A percentile compares a stretch with the other conserved stretches of the same genome.
Evolutionary conservation across 352 stramenopile species (phyloP).

Genomic region (Globisporangium solare): DNA sequence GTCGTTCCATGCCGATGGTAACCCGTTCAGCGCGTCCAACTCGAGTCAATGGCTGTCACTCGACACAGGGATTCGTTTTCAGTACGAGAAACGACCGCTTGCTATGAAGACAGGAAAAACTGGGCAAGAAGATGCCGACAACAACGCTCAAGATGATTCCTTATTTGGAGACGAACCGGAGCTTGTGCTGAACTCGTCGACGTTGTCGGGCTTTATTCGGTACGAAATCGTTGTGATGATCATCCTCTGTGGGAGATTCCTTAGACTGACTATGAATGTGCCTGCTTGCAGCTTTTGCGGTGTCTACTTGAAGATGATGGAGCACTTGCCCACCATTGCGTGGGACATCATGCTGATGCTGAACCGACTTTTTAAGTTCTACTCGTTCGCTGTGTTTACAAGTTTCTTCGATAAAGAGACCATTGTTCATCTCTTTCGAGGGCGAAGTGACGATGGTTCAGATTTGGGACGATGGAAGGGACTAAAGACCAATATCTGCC

Average conservation of each 20-base stretch:
- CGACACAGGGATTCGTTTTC: conserved; percentile 51
- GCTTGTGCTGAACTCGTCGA: conserved; percentile 70
- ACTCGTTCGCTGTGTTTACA: conserved; percentile 72
- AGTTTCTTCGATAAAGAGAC: conserved; percentile 47
- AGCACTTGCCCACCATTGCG: conserved; percentile 63
- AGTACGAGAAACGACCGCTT: conserved; percentile 27
- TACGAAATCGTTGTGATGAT: conserved; percentile 17
- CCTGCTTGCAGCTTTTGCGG: conserved; percentile 51
- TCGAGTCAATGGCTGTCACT: conserved; percentile 51
- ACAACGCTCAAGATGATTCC: neutral
- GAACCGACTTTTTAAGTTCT: conserved; percentile 80
- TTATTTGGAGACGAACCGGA: conserved; percentile 27
- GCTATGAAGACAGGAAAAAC: conserved; percentile 24
- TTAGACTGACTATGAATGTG: neutral
- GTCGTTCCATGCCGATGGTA: conserved; percentile 50
- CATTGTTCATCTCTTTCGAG: conserved; percentile 44
- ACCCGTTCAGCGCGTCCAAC: conserved; percentile 56
- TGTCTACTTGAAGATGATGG: conserved; percentile 87
- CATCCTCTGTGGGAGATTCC: neutral
- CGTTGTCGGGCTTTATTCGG: conserved; percentile 65
- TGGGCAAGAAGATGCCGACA: neutral
- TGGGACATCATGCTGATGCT: conserved; percentile 70
- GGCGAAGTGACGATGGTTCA: conserved; percentile 17
- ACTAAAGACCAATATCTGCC: conserved; percentile 40
- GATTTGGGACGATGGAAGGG: conserved; percentile 35